These are phyloP conservation scores for Aspergillus carlsbadensis DNA, from an alignment of 495 filamentous ascomycete species.

Conservation along the genomic window DNA sequence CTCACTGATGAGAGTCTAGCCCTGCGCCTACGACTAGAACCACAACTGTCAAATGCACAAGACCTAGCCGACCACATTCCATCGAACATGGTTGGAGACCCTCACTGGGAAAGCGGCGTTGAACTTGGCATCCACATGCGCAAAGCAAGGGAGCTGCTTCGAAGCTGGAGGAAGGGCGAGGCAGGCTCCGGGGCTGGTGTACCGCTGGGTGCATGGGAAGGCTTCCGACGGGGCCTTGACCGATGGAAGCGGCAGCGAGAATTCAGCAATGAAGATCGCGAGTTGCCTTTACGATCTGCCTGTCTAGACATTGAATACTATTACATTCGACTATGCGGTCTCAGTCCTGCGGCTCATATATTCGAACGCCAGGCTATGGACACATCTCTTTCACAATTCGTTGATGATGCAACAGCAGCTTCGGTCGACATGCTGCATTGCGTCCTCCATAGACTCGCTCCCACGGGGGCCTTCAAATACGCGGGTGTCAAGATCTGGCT, in stretches of 20 bases:
- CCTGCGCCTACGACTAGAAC: not conserved
- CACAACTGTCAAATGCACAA: not conserved
- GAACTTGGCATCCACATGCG: not conserved
- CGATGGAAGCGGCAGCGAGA: not conserved
- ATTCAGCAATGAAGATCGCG: not conserved
- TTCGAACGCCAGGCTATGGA: not conserved
- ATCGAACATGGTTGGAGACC: not conserved
- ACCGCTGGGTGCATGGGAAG: not conserved
- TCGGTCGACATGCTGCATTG: too few relatives aligned
- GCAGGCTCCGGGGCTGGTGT: not conserved
- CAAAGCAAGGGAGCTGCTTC: not conserved
- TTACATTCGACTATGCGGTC: not conserved
- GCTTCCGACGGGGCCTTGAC: not conserved
- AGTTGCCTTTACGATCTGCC: not conserved
- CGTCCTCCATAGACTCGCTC: not conserved
- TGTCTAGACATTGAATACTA: slow-evolving; percentile 6
- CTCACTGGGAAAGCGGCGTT: not conserved
- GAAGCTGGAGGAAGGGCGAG: not conserved
- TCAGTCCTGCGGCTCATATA: not conserved
- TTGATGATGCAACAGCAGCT: too few relatives aligned
- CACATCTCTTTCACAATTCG: too few relatives aligned
- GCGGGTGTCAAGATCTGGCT: not conserved
- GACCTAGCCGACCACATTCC: not conserved
- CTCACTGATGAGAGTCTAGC: slow-evolving; percentile 1
- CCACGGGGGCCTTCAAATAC: not conserved